A percentile compares a stretch with the other conserved stretches of the same genome.
Conservation (phyloP, 805 yeast species). For the Wickerhamomyces queroliae region DNA sequence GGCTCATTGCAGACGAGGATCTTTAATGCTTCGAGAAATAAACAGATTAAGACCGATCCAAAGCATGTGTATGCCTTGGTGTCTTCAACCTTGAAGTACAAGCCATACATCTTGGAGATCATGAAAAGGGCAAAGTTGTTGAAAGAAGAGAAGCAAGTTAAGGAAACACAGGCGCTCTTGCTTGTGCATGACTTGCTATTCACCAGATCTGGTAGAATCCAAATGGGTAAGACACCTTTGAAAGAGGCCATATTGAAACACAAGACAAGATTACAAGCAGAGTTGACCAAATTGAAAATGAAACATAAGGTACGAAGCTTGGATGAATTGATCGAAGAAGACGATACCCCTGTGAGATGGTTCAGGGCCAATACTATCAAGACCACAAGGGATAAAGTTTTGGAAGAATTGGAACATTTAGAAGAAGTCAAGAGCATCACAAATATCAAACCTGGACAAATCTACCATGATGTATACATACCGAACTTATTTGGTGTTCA, state of each 20-base stretch:
- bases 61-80: slow-evolving; percentile 85
- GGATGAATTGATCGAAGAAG: slow-evolving; percentile 46
- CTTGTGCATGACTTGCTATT: slow-evolving; percentile 79
- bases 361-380: slow-evolving; percentile 66
- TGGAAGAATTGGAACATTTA: slow-evolving; percentile 34
- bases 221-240: slow-evolving; percentile 81
- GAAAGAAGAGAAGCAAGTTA: slow-evolving; percentile 44
- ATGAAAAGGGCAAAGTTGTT: slow-evolving; percentile 66
- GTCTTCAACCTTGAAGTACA: slow-evolving; percentile 68
- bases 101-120: slow-evolving; percentile 54
- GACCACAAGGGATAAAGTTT: slow-evolving; percentile 27
- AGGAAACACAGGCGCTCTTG: slow-evolving; percentile 50
- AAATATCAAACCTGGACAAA: slow-evolving; percentile 44
- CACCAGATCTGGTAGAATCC: slow-evolving; percentile 72
- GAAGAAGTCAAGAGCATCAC: slow-evolving; percentile 39
- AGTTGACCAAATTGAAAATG: slow-evolving; percentile 70
- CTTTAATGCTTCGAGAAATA: slow-evolving; percentile 41
- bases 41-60: slow-evolving; percentile 57
- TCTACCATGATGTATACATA: slow-evolving; percentile 69
- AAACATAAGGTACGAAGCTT: slow-evolving; percentile 58
- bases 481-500: slow-evolving; percentile 79
- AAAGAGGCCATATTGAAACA: slow-evolving; percentile 77
- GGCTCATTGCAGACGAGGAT: slow-evolving; percentile 53
- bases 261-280: slow-evolving; percentile 79
- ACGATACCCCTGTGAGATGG: slow-evolving; percentile 78